Evolutionary conservation across 306 rosid species (phyloP).

Genomic region (Rosa chinensis): DNA sequence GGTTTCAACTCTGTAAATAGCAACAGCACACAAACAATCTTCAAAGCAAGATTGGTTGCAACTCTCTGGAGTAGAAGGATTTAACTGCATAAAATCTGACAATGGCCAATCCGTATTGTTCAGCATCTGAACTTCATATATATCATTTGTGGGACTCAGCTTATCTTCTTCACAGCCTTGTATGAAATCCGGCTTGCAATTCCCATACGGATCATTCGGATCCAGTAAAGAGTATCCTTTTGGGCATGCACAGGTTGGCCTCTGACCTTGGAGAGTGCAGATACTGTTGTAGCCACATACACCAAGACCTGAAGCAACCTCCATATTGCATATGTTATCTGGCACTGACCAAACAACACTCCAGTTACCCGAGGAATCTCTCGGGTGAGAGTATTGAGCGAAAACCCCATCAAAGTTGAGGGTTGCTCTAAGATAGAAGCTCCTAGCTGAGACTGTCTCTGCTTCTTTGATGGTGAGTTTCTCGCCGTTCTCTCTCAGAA

Average conservation of each 20-base stretch:
- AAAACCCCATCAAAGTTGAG: slow-evolving; percentile 56
- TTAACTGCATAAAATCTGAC: slow-evolving; percentile 18
- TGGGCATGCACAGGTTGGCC: slow-evolving; percentile 36
- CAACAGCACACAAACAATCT: no score
- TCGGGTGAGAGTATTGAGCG: slow-evolving; percentile 31
- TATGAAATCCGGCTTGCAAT: slow-evolving; percentile 27
- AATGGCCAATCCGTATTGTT: slow-evolving; percentile 35
- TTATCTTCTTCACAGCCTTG: slow-evolving; percentile 33
- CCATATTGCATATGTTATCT: slow-evolving; percentile 6
- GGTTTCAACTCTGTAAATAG: no score
- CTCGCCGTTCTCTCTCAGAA: slow-evolving; percentile 29
- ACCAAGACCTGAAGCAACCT: slow-evolving; percentile 18
- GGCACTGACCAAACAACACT: slow-evolving; percentile 1
- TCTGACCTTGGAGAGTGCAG: slow-evolving; percentile 30
- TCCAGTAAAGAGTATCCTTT: slow-evolving; percentile 25
- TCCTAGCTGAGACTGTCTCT: not conserved
- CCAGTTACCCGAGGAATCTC: slow-evolving; percentile 21
- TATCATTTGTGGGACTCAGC: not conserved
- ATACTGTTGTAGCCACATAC: slow-evolving; percentile 53
- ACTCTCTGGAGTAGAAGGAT: not conserved
- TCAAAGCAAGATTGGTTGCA: no score
- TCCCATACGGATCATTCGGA: slow-evolving; percentile 22
- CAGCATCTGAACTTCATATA: slow-evolving; percentile 23
- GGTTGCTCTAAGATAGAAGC: slow-evolving; percentile 39
- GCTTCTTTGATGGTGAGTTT: not conserved